Percentiles rank a stretch among this genome's conserved stretches.
These are phyloP conservation scores for Cicer chorassanicum DNA, from an alignment of 306 rosid species.

Conservation along the genomic window DNA sequence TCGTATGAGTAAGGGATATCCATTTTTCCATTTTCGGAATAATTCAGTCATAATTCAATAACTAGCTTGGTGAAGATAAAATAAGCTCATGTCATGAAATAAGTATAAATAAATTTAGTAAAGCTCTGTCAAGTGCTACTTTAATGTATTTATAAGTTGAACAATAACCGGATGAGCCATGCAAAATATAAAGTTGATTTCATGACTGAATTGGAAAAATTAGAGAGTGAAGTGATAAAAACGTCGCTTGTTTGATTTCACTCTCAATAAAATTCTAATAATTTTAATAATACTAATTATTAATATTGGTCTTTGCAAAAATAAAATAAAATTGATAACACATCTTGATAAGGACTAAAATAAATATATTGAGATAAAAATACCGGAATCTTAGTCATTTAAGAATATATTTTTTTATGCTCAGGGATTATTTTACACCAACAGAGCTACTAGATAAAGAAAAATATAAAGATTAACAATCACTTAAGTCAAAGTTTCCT, in stretches of 20 bases:
- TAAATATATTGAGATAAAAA: not conserved
- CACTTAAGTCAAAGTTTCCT: constrained; percentile 19
- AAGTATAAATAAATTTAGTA: not conserved
- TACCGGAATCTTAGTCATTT: not conserved
- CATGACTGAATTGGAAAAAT: no score
- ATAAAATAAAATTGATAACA: no score
- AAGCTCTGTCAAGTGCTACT: not conserved
- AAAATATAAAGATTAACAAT: constrained; percentile 14
- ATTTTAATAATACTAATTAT: no score
- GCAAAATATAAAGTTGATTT: not conserved
- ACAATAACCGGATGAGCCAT: not conserved
- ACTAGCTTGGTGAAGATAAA: not conserved
- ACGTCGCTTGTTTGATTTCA: no score
- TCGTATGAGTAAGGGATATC: not conserved
- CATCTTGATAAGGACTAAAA: not conserved
- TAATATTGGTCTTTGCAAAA: no score
- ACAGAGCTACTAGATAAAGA: constrained; percentile 8
- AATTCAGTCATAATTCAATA: not conserved
- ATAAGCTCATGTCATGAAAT: not conserved
- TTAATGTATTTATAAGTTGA: not conserved
- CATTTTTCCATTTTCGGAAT: not conserved
- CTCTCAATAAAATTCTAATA: no score
- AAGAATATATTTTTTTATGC: not conserved
- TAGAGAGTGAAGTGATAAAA: no score
- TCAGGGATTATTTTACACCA: not conserved